These are phyloP conservation scores for Glonium stellatum DNA, from an alignment of 495 filamentous ascomycete genomes.

Conservation along the genomic window DNA sequence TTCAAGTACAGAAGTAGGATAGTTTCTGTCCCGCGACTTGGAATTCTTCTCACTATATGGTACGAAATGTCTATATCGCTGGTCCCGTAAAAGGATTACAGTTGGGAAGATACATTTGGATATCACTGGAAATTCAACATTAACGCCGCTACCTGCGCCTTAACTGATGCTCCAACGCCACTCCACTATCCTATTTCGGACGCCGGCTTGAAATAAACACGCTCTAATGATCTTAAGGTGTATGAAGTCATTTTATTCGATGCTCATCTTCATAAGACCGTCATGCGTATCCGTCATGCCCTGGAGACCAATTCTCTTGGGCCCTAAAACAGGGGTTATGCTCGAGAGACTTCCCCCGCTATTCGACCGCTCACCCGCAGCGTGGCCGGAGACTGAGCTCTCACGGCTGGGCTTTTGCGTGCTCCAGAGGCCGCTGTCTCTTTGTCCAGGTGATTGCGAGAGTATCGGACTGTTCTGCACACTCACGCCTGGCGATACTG, in stretches of 20 bases:
- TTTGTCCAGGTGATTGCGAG: constrained; percentile 65
- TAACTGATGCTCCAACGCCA: no score
- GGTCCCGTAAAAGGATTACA: no score
- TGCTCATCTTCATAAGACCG: constrained; percentile 95
- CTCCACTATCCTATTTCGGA: not conserved
- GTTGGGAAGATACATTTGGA: no score
- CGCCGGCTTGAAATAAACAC: not conserved
- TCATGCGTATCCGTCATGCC: constrained; percentile 95
- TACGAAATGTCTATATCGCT: no score
- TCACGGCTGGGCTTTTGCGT: constrained; percentile 55
- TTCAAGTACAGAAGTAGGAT: no score
- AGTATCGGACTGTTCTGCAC: constrained; percentile 84
- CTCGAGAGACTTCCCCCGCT: constrained; percentile 39
- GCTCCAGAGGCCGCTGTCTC: constrained; percentile 67
- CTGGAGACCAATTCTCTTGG: constrained; percentile 78
- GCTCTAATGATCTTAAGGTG: not conserved
- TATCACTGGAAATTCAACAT: no score
- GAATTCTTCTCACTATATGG: no score
- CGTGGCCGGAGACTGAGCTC: constrained; percentile 43
- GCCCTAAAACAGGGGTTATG: constrained; percentile 37
- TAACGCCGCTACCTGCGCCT: no score
- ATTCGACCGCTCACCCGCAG: constrained; percentile 46
- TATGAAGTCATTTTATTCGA: constrained; percentile 50
- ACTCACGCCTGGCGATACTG: constrained; percentile 88
- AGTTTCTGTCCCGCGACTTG: no score